Percentiles rank a stretch among this genome's conserved stretches.
These are phyloP conservation scores for Lactarius deliciosus DNA, from an alignment of 768 basidiomycete species.

Conservation along the genomic window DNA sequence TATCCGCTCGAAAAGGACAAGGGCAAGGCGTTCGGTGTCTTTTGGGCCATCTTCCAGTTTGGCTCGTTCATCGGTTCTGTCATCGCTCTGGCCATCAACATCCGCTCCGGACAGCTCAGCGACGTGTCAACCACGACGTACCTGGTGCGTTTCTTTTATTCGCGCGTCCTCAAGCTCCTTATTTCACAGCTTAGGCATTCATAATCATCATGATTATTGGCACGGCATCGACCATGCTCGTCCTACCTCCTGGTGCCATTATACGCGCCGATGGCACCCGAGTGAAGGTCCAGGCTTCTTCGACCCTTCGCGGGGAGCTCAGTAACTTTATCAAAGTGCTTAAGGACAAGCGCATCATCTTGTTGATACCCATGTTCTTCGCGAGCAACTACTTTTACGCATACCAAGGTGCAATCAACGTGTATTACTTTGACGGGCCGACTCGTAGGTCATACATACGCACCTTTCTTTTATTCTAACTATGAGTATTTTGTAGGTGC, in stretches of 20 bases:
- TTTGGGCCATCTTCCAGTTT: slow-evolving; percentile 52
- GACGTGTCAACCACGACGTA: slow-evolving; percentile 43
- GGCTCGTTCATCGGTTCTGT: slow-evolving; percentile 46
- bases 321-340: slow-evolving; percentile 35
- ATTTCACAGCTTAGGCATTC: slow-evolving; percentile 36
- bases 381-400: slow-evolving; percentile 48
- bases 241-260: slow-evolving; percentile 41
- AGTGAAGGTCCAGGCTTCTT: slow-evolving; percentile 39
- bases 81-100: slow-evolving; percentile 47
- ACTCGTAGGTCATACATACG: slow-evolving; percentile 35
- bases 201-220: slow-evolving; percentile 46
- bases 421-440: slow-evolving; percentile 42
- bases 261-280: slow-evolving; percentile 44
- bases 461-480: not conserved
- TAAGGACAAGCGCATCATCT: slow-evolving; percentile 45
- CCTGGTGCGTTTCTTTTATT: slow-evolving; percentile 34
- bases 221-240: slow-evolving; percentile 38
- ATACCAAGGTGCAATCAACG: slow-evolving; percentile 45
- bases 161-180: not conserved
- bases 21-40: slow-evolving; percentile 50
- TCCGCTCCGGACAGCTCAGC: slow-evolving; percentile 35
- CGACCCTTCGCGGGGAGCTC: slow-evolving; percentile 36
- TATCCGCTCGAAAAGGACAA: slow-evolving; percentile 59
- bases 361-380: slow-evolving; percentile 46
- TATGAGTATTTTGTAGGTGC: slow-evolving; percentile 30